Conservation (phyloP, 2,329 filamentous ascomycete species). For the Zarea fungicola region DNA sequence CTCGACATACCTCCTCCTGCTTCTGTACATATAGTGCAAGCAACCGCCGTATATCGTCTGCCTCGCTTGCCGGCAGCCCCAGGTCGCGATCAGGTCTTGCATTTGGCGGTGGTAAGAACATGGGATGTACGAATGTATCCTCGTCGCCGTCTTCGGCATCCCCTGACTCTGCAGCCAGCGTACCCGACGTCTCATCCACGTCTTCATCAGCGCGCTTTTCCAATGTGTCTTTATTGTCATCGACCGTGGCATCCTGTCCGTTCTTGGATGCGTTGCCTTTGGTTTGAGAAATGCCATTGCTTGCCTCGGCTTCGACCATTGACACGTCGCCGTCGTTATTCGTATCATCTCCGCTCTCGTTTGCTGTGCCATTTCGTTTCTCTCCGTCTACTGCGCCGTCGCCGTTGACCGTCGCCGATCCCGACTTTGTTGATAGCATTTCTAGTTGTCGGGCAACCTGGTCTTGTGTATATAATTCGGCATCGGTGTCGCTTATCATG, state of each 20-base stretch:
- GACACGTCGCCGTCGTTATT: constrained; percentile 22
- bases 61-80: constrained; percentile 66
- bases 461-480: constrained; percentile 48
- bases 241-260: background rate
- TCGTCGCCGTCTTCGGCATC: constrained; percentile 1
- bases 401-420: constrained; percentile 17
- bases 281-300: constrained; percentile 9
- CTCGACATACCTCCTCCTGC: constrained; percentile 76
- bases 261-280: constrained; percentile 18
- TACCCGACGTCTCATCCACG: background rate
- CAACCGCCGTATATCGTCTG: constrained; percentile 70
- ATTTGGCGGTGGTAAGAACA: constrained; percentile 62
- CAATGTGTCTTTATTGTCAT: background rate
- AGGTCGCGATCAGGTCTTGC: constrained; percentile 64
- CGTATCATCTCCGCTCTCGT: constrained; percentile 11
- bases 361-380: constrained; percentile 15
- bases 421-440: constrained; percentile 23
- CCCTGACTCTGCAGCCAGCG: background rate
- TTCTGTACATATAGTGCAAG: constrained; percentile 77
- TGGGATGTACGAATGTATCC: constrained; percentile 61
- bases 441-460: constrained; percentile 35
- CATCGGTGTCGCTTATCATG: constrained; percentile 52
- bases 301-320: constrained; percentile 26
- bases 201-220: constrained; percentile 11
- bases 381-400: constrained; percentile 8